Evolutionary conservation across 2,329 filamentous ascomycete genomes (phyloP).

Genomic region (Fusarium xylarioides): DNA sequence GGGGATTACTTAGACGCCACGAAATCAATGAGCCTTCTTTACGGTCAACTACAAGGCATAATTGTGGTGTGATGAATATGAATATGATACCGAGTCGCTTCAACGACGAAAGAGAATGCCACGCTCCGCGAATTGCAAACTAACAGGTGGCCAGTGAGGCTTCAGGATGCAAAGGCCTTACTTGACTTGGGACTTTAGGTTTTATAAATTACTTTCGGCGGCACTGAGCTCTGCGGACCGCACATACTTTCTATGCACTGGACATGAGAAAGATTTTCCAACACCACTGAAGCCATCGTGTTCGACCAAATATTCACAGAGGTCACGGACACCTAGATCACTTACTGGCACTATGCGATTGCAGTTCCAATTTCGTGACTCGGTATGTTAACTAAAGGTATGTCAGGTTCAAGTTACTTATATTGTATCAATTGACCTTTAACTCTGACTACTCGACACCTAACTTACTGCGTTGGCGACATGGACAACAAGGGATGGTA

Average conservation of each 20-base stretch:
- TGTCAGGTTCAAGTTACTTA: background rate
- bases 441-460: too few relatives aligned
- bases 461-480: background rate
- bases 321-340: background rate
- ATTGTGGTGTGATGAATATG: background rate
- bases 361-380: background rate
- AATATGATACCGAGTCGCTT: background rate
- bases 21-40: constrained; percentile 36
- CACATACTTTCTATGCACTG: background rate
- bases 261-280: background rate
- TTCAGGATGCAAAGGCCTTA: background rate
- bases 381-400: background rate
- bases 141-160: background rate
- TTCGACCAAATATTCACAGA: background rate
- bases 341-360: background rate
- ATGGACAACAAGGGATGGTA: background rate
- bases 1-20: constrained; percentile 35
- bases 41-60: background rate
- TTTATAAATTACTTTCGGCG: background rate
- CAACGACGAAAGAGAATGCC: background rate
- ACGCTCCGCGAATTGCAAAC: background rate
- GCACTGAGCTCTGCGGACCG: background rate
- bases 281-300: background rate
- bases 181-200: background rate
- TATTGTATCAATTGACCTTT: background rate